Evolutionary conservation across 1,284 basidiomycete genomes (phyloP), one percentile per base, ranked within the genome.

Genomic region (Chondrostereum purpureum): DNA sequence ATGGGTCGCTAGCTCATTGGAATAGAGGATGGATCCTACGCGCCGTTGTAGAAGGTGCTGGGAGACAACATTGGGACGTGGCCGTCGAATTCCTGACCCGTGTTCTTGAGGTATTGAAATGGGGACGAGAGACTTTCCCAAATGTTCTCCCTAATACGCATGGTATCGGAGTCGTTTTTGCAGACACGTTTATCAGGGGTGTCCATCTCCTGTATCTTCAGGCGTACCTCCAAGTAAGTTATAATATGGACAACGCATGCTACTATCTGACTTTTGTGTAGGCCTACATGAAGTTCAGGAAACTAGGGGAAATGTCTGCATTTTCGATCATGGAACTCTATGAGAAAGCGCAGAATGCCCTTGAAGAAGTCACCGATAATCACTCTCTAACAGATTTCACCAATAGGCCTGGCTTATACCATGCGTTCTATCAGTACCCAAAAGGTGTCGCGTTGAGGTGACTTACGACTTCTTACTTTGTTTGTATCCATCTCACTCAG

Each of bases 21-120:
- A n/a, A n/a, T 33, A 64, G 63, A 8, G 46, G 31, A 6, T 65
- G 59, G 60, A 58, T 65, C 21, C 53, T 63, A 50, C 51, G 49
- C 1, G 61, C 45, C 14, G 53, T 58, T 18, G 20, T 61, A 2
- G 50, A 50, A 0, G 27, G 16, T 2, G 48, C 42, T n/a, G 5
- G 58, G 14, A 37, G 8, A 14, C 18, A 45, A 14, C 17, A 40
- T 12, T 43, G 45, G 19, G 38, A 49, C 1, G 41, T 47, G 20
- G 52, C 55, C 1, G 44, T 58, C 5, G 54, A 58, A 33, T 52
- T 53, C 19, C 50, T 49, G 12, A 52, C 46, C 35, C 49, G 50
- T 11, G 48, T 50, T 13, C 42, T 61, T 11, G 50, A 54, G 5
- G 45, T 60, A 13, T 39, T 63, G 8, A 48, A 54, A 3, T 57